Evolutionary conservation across 1,139 yeast species (phyloP).

Genomic region (Blastobotrys niveus): DNA sequence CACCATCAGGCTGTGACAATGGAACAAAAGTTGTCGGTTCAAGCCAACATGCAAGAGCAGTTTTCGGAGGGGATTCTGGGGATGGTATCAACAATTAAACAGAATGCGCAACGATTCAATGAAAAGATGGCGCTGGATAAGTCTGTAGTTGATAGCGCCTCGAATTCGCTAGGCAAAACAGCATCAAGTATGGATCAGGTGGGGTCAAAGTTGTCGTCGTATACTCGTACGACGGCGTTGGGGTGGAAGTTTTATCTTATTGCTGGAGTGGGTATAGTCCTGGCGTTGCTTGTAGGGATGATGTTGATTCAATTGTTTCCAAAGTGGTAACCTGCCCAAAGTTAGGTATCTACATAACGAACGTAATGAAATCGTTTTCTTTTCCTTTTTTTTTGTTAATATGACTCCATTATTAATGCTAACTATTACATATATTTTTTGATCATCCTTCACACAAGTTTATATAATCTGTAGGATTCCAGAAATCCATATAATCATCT

Average conservation of each 20-base stretch:
- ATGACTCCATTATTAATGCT: too few species aligned
- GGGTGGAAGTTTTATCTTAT: conserved; percentile 39
- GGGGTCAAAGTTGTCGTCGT: conserved; percentile 32
- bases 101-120: conserved; percentile 41
- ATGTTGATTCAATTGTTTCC: conserved; percentile 36
- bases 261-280: conserved; percentile 34
- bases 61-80: conserved; percentile 44
- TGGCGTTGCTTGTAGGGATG: conserved; percentile 34
- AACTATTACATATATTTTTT: background rate
- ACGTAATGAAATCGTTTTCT: too few species aligned
- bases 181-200: conserved; percentile 34
- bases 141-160: conserved; percentile 32
- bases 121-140: conserved; percentile 35
- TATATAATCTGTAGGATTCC: conserved; percentile 16
- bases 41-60: conserved; percentile 38
- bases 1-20: conserved; percentile 14
- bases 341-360: too few species aligned
- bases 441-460: conserved; percentile 5
- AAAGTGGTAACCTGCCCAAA: conserved; percentile 38
- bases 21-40: conserved; percentile 29
- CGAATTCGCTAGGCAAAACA: conserved; percentile 33
- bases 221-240: conserved; percentile 33
- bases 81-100: conserved; percentile 47
- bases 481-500: conserved; percentile 16
- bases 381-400: too few species aligned